Evolutionary conservation across 306 rosid genomes (phyloP).

Genomic region (Begonia peltatifolia): DNA sequence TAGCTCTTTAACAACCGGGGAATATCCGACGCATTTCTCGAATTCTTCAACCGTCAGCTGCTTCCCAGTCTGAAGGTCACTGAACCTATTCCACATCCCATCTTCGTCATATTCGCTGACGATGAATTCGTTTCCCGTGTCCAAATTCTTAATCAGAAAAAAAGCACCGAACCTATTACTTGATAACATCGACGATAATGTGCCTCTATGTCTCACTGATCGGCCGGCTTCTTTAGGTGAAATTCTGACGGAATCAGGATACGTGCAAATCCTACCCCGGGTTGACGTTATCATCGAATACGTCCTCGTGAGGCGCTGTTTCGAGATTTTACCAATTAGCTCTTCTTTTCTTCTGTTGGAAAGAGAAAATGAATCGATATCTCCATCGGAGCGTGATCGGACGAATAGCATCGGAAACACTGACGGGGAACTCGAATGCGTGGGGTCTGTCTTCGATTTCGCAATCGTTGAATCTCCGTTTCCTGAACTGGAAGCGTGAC

Average conservation of each 20-base stretch:
- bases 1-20: constrained; percentile 43
- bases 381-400: constrained; percentile 59
- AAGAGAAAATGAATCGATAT: constrained; percentile 25
- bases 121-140: constrained; percentile 72
- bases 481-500: not conserved
- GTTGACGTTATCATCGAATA: constrained; percentile 14
- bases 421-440: not conserved
- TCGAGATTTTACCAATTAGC: constrained; percentile 33
- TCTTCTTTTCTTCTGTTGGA: constrained; percentile 33
- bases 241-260: constrained; percentile 4
- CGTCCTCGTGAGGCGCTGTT: constrained; percentile 50
- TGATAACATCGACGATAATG: constrained; percentile 9
- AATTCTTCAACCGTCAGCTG: constrained; percentile 80
- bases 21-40: constrained; percentile 53
- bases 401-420: constrained; percentile 23
- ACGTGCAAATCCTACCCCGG: constrained; percentile 1
- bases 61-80: constrained; percentile 73
- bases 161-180: constrained; percentile 31
- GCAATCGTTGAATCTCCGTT: not conserved
- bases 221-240: constrained; percentile 3
- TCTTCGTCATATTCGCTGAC: constrained; percentile 53
- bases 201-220: not conserved
- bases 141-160: constrained; percentile 61
- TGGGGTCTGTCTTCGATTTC: not conserved
- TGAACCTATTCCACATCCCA: constrained; percentile 66